phyloP scores from a whole-genome alignment of 31 red algal genomes.

The Endocladia muricata region DNA sequence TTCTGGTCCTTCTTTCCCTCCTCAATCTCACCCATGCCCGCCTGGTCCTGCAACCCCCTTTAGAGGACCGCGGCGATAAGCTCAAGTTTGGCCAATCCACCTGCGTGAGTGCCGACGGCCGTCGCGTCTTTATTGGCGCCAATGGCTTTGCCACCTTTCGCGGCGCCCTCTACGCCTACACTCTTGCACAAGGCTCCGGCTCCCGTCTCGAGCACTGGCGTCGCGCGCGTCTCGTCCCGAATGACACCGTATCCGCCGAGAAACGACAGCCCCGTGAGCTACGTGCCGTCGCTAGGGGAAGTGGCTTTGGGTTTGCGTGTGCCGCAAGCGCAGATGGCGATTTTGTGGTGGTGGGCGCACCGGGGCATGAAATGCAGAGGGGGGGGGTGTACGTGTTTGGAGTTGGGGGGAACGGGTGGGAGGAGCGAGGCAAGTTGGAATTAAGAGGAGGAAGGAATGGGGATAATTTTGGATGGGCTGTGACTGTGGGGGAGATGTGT shows the following conservation, averaged over 20 bases:
- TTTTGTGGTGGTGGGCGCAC: slow-evolving; percentile 46
- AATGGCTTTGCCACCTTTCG: slow-evolving; percentile 47
- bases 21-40: background rate
- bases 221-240: slow-evolving; percentile 21
- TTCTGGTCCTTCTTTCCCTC: background rate
- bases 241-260: slow-evolving; percentile 38
- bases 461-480: slow-evolving; percentile 68
- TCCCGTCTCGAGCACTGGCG: slow-evolving; percentile 38
- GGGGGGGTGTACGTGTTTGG: slow-evolving; percentile 16
- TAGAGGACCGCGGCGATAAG: slow-evolving; percentile 29
- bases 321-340: slow-evolving; percentile 3
- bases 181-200: slow-evolving; percentile 12
- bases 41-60: slow-evolving; percentile 33
- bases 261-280: slow-evolving; percentile 26
- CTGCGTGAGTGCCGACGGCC: slow-evolving; percentile 40
- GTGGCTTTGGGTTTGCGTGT: slow-evolving; percentile 70
- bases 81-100: slow-evolving; percentile 52
- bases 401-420: slow-evolving; percentile 8
- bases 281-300: slow-evolving; percentile 29
- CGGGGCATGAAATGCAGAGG: slow-evolving; percentile 61
- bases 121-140: slow-evolving; percentile 44
- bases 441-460: slow-evolving; percentile 17
- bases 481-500: slow-evolving; percentile 29
- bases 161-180: slow-evolving; percentile 57
- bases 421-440: slow-evolving; percentile 10